phyloP scores from a whole-genome alignment of 1,139 yeast genomes.

The Starmera stellimalicola region DNA sequence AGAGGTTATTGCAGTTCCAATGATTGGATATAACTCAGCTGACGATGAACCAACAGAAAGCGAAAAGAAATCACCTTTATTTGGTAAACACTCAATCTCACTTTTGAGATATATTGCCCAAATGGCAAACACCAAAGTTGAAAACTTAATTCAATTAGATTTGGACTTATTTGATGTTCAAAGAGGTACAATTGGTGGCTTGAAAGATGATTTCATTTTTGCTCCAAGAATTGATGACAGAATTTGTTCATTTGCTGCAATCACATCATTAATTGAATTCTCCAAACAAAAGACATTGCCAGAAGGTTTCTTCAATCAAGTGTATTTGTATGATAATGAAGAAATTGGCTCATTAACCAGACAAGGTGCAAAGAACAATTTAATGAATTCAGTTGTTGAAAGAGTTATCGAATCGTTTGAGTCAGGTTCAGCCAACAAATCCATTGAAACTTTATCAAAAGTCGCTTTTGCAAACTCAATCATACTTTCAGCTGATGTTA shows the following conservation, averaged over 20 bases:
- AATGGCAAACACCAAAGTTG: conserved; percentile 36
- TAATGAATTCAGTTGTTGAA: conserved; percentile 34
- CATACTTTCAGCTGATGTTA: conserved; percentile 58
- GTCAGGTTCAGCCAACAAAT: conserved; percentile 7
- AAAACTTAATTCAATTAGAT: conserved; percentile 47
- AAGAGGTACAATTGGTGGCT: conserved; percentile 51
- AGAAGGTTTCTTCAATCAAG: conserved; percentile 36
- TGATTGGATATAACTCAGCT: conserved; percentile 36
- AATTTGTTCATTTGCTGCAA: conserved; percentile 53
- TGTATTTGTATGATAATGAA: conserved; percentile 50
- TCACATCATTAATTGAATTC: conserved; percentile 39
- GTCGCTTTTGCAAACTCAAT: conserved; percentile 44
- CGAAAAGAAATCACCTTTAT: conserved; percentile 54
- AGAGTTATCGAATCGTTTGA: conserved; percentile 25
- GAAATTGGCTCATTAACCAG: conserved; percentile 53
- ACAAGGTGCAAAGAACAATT: conserved; percentile 51
- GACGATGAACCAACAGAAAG: conserved; percentile 34
- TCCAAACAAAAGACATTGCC: conserved; percentile 17
- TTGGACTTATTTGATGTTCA: conserved; percentile 59
- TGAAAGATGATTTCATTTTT: conserved; percentile 48
- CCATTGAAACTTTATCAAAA: conserved; percentile 20
- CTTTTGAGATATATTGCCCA: conserved; percentile 48
- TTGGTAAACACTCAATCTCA: conserved; percentile 47
- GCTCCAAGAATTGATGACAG: conserved; percentile 65
- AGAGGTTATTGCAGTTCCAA: conserved; percentile 58